These are phyloP conservation scores for Amphibolis antarctica DNA, from an alignment of 106 monocot genomes.

Conservation along the genomic window DNA sequence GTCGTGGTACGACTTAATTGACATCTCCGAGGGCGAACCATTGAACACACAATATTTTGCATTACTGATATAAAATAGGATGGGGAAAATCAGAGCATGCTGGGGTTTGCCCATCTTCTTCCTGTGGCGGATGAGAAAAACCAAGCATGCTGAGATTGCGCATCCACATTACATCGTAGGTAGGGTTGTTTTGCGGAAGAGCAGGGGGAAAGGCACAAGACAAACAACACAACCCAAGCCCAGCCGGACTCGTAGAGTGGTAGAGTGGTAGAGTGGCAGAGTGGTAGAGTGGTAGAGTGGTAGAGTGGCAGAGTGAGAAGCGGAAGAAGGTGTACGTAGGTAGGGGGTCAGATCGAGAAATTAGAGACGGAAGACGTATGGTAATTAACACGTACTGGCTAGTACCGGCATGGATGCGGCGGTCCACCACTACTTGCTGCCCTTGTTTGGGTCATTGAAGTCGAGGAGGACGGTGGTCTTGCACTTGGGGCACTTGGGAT, in stretches of 20 bases:
- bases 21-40: too few relatives aligned
- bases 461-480: conserved; percentile 73
- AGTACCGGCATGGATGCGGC: too few relatives aligned
- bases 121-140: conserved; percentile 4
- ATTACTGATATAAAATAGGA: background rate
- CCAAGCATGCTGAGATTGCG: conserved; percentile 9
- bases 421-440: conserved; percentile 11
- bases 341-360: background rate
- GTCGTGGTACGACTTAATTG: too few relatives aligned
- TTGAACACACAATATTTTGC: too few relatives aligned
- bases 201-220: background rate
- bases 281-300: background rate
- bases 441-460: conserved; percentile 35
- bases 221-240: background rate
- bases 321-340: too few relatives aligned
- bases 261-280: background rate
- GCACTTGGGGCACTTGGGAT: conserved; percentile 87
- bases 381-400: too few relatives aligned
- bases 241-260: background rate
- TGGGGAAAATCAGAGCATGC: conserved; percentile 12
- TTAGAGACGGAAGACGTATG: background rate
- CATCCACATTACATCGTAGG: conserved; percentile 20
- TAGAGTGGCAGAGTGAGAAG: too few relatives aligned
- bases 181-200: conserved; percentile 3
- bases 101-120: conserved; percentile 1